phyloP scores from a whole-genome alignment of 495 filamentous ascomycete species.

The Penicillium malachiteum region DNA sequence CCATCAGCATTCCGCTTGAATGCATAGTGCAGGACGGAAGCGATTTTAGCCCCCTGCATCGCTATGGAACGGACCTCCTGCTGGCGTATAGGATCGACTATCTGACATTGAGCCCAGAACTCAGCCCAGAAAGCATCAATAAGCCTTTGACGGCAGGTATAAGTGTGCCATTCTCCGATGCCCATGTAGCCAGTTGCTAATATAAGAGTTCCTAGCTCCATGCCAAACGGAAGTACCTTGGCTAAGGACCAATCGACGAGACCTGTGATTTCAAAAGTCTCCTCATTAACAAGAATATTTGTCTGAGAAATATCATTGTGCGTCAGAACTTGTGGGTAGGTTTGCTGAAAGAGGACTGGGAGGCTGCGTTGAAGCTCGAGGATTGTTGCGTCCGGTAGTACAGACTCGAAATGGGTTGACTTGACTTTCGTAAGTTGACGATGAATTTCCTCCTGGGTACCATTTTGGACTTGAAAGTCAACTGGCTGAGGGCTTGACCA shows the following conservation, averaged over 20 bases:
- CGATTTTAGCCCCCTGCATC: too few relatives aligned
- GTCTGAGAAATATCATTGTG: slow-evolving; percentile 30
- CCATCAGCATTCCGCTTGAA: too few relatives aligned
- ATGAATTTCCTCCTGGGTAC: neutral
- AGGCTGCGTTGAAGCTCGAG: slow-evolving; percentile 21
- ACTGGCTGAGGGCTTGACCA: slow-evolving; percentile 22
- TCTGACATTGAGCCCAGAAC: slow-evolving; percentile 1
- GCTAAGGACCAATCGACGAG: slow-evolving; percentile 36
- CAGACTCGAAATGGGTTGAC: neutral
- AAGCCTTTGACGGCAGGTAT: slow-evolving; percentile 16
- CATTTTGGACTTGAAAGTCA: slow-evolving; percentile 10
- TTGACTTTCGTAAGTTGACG: neutral
- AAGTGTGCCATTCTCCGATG: slow-evolving; percentile 25
- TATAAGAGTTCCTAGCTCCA: slow-evolving; percentile 29
- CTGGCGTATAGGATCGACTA: neutral
- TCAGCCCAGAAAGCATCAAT: slow-evolving; percentile 20
- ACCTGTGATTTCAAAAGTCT: slow-evolving; percentile 33
- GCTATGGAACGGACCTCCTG: too few relatives aligned
- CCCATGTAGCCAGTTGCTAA: slow-evolving; percentile 27
- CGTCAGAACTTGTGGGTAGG: slow-evolving; percentile 33
- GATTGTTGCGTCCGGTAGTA: slow-evolving; percentile 12
- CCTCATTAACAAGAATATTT: slow-evolving; percentile 30
- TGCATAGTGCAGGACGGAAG: too few relatives aligned
- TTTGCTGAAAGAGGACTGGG: slow-evolving; percentile 21
- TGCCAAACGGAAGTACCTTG: slow-evolving; percentile 28